A percentile compares a stretch with the other conserved stretches of the same genome.
Evolutionary conservation across 179 eudicot species (phyloP).

Genomic region (Sideroxylon spinosum): DNA sequence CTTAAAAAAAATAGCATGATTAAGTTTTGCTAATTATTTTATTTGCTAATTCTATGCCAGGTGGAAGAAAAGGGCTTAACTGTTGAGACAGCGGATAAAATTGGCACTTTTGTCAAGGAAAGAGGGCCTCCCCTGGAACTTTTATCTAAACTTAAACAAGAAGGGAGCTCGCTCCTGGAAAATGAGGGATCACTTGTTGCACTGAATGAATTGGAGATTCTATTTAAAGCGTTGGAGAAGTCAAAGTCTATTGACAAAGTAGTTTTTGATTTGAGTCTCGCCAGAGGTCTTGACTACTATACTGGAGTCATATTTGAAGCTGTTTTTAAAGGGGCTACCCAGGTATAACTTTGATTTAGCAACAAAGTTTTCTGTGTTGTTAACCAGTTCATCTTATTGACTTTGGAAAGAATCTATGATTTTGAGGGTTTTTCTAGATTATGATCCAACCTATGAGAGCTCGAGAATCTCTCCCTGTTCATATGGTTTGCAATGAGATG

Average conservation of each 20-base stretch:
- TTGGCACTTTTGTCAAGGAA: slow-evolving; percentile 69
- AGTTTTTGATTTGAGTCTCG: slow-evolving; percentile 91
- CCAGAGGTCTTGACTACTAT: slow-evolving; percentile 96
- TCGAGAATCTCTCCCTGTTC: not conserved
- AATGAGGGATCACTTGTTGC: slow-evolving; percentile 58
- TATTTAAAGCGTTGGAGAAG: slow-evolving; percentile 67
- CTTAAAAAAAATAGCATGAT: not conserved
- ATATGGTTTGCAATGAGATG: not conserved
- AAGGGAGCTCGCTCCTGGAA: slow-evolving; percentile 58
- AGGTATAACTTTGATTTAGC: slow-evolving; percentile 41
- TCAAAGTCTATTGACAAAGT: slow-evolving; percentile 65
- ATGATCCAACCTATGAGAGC: not conserved
- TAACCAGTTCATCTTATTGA: not conserved
- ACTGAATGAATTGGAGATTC: slow-evolving; percentile 67
- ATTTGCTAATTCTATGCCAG: slow-evolving; percentile 25
- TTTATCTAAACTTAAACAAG: slow-evolving; percentile 57
- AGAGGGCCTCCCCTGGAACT: slow-evolving; percentile 74
- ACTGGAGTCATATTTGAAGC: slow-evolving; percentile 96
- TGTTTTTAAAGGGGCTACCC: slow-evolving; percentile 80
- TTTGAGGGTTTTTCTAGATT: not conserved
- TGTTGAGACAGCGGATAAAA: slow-evolving; percentile 64
- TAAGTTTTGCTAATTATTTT: not conserved
- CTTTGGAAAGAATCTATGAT: not conserved
- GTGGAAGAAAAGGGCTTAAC: slow-evolving; percentile 89
- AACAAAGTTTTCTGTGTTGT: not conserved